These are phyloP conservation scores for Exidia glandulosa DNA, from an alignment of 768 basidiomycete species.

Conservation along the genomic window DNA sequence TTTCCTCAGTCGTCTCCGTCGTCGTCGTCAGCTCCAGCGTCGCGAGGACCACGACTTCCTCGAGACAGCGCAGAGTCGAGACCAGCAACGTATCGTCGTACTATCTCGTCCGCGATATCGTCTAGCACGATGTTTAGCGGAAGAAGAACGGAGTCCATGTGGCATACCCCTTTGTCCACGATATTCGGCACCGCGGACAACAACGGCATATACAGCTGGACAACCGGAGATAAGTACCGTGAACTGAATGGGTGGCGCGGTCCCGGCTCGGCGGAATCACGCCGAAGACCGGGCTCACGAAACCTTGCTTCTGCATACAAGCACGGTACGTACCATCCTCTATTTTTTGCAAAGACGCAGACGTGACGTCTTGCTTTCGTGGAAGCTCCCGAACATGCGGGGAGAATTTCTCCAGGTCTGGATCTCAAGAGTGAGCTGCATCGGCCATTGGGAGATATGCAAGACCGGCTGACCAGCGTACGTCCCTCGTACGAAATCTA, in stretches of 20 bases:
- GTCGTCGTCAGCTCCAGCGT: not conserved
- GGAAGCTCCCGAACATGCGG: slow-evolving; percentile 59
- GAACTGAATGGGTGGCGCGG: not conserved
- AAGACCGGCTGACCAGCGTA: slow-evolving; percentile 43
- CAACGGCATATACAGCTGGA: slow-evolving; percentile 8
- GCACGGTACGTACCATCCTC: slow-evolving; percentile 70
- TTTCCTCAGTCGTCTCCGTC: not conserved
- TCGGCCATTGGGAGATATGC: not conserved
- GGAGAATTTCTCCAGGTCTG: slow-evolving; percentile 72
- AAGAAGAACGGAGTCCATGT: too few relatives aligned
- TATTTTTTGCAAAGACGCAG: slow-evolving; percentile 85
- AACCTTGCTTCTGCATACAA: not conserved
- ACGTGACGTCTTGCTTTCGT: slow-evolving; percentile 83
- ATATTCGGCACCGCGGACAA: slow-evolving; percentile 10
- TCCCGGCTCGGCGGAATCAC: too few relatives aligned
- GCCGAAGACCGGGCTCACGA: not conserved
- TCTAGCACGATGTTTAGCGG: too few relatives aligned
- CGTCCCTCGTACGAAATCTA: slow-evolving; percentile 61
- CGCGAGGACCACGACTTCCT: not conserved
- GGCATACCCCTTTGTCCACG: not conserved
- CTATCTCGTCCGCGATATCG: not conserved
- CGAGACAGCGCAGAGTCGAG: not conserved
- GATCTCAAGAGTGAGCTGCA: not conserved
- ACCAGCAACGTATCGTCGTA: not conserved
- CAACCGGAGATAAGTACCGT: not conserved